Evolutionary conservation across 371 early-diverging fungal species (phyloP).

Genomic region (Lichtheimia ornata): DNA sequence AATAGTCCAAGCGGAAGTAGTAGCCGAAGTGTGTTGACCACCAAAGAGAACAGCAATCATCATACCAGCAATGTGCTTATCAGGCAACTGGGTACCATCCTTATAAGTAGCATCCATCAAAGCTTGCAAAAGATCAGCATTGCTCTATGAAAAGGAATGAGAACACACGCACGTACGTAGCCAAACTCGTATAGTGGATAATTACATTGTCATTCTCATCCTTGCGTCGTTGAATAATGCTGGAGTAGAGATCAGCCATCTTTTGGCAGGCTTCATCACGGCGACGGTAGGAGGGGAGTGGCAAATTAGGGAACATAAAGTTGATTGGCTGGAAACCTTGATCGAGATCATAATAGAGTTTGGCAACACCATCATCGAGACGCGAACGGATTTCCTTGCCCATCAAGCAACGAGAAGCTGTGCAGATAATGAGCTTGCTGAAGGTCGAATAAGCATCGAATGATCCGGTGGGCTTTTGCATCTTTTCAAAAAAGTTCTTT

Average conservation of each 20-base stretch:
- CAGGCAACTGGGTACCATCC: constrained; percentile 77
- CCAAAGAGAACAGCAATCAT: constrained; percentile 96
- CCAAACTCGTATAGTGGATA: neutral
- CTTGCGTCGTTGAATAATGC: constrained; percentile 82
- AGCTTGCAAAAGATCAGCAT: constrained; percentile 78
- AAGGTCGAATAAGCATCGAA: constrained; percentile 81
- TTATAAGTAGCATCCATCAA: constrained; percentile 89
- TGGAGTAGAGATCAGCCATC: constrained; percentile 79
- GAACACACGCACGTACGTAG: neutral
- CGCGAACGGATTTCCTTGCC: constrained; percentile 90
- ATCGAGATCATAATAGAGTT: constrained; percentile 94
- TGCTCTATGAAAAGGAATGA: constrained; percentile 19
- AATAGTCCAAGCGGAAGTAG: constrained; percentile 91
- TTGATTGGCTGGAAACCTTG: constrained; percentile 94
- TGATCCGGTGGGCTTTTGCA: constrained; percentile 31
- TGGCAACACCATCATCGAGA: constrained; percentile 75
- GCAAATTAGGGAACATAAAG: constrained; percentile 66
- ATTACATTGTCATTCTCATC: constrained; percentile 41
- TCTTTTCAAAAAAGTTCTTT: constrained; percentile 66
- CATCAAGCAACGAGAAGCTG: constrained; percentile 93
- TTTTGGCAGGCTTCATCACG: constrained; percentile 87
- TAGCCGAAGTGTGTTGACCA: constrained; percentile 95
- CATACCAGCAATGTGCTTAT: constrained; percentile 88
- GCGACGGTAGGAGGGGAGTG: constrained; percentile 56
- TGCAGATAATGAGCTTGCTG: constrained; percentile 91